Base-by-base conservation (phyloP, 1,284 basidiomycete species). In the Laetiporus sulphureus region DNA sequence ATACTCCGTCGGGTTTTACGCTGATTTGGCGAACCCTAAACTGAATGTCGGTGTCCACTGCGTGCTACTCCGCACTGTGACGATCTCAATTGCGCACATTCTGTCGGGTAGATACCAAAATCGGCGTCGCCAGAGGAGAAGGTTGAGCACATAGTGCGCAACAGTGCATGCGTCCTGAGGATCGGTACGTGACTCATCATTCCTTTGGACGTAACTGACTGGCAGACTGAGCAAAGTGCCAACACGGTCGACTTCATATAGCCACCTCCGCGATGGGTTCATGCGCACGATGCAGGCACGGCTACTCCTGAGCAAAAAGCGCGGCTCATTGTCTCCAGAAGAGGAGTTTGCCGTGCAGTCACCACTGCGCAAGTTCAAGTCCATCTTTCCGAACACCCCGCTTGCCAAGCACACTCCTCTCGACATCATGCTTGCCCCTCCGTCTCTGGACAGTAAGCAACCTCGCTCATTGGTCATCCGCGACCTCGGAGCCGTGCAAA, bases 1-100 rank as follows among this genome's bases (percentile, higher is more conserved):
- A 8, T 94, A 94, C 61, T 86, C 88, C 4, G 77, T 89, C 32
- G 91, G 73, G 1, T 86, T 93, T 58, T 94, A 94, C 60, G 85
- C 86, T 12, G 88, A 91, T 60, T 64, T 90, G 39, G 56, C 67
- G 19, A 75, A 77, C 49, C 73, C 79, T 2, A 72, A 71, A 41
- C 65, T 88, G 47, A 73, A 73, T 44, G 84, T 74, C n/a, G n/a
- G n/a, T n/a, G n/a, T n/a, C n/a, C n/a, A n/a, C n/a, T n/a, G 37
- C 22, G 59, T 71, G 41, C 41, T 55, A 22, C 36, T 36, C 36
- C 31, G 32, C 35, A 22, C 24, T 23, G 27, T 27, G 13, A n/a
- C n/a, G n/a, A 22, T 32, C 29, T 20, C 38, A 31, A 20, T 8
- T 16, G n/a, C n/a, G n/a, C n/a, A n/a, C n/a, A n/a, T n/a, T n/a